Percentiles rank a stretch among this genome's conserved stretches.
Evolutionary conservation across 2,329 filamentous ascomycete genomes (phyloP).

Genomic region (Cladosporium sp.): DNA sequence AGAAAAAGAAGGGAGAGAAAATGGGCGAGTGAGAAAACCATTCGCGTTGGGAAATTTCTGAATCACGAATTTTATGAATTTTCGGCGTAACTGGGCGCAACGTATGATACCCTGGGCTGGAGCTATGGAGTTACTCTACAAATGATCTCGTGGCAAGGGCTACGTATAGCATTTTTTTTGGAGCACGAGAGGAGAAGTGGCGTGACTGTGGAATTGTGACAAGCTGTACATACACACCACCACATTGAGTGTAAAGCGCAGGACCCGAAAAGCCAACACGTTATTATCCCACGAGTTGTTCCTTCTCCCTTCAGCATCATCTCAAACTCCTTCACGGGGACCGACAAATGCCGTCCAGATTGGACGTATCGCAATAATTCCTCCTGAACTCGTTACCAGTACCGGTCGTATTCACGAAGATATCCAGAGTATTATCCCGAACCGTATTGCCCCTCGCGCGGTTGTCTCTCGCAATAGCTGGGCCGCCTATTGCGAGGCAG

Average conservation of each 20-base stretch:
- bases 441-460: conserved; percentile 36
- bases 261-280: neutral
- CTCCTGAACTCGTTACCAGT: conserved; percentile 12
- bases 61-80: conserved; percentile 7
- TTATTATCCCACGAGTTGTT: neutral
- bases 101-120: conserved; percentile 15
- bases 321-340: neutral
- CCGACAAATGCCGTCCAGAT: neutral
- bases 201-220: neutral
- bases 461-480: conserved; percentile 33
- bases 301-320: neutral
- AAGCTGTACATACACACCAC: neutral
- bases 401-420: conserved; percentile 12
- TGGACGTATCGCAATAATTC: conserved; percentile 13
- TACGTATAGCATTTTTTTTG: neutral
- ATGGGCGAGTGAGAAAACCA: conserved; percentile 19
- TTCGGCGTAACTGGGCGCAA: neutral
- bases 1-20: conserved; percentile 33
- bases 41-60: neutral
- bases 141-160: neutral
- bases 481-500: neutral
- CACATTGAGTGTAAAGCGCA: neutral
- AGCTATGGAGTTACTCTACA: neutral
- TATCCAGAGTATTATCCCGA: conserved; percentile 35
- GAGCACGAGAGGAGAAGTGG: neutral